Percentiles rank a stretch among this genome's conserved stretches.
These are phyloP conservation scores for Euphorbia pulcherrima DNA, from an alignment of 345 rosid species.

Conservation along the genomic window DNA sequence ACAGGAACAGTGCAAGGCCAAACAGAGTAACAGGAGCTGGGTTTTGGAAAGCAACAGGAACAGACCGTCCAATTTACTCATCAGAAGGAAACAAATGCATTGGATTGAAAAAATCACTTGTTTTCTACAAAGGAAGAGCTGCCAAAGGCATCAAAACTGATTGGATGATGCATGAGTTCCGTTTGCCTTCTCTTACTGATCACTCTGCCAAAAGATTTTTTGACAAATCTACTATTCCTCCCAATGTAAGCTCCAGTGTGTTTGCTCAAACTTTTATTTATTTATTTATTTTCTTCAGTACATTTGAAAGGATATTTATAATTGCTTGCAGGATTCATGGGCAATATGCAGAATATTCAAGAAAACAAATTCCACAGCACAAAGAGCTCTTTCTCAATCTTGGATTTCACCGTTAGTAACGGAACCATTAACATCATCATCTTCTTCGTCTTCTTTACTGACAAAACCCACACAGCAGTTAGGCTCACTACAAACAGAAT, in stretches of 20 bases:
- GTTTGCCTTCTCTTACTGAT: conserved; percentile 65
- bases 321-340: conserved; percentile 70
- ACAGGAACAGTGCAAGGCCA: conserved; percentile 84
- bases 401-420: conserved; percentile 30
- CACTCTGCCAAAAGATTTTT: conserved; percentile 47
- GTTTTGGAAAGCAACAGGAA: conserved; percentile 96
- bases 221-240: conserved; percentile 52
- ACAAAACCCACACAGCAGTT: conserved; percentile 24
- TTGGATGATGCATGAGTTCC: conserved; percentile 99
- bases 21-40: conserved; percentile 94
- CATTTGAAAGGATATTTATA: neutral
- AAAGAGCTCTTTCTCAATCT: conserved; percentile 57
- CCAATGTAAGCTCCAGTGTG: conserved; percentile 39
- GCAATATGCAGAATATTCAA: conserved; percentile 96
- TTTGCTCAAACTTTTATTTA: too few relatives aligned
- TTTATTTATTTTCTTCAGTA: too few relatives aligned
- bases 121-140: conserved; percentile 89
- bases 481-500: conserved; percentile 27
- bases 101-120: conserved; percentile 87
- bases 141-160: conserved; percentile 91
- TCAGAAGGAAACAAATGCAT: conserved; percentile 67
- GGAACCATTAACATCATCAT: conserved; percentile 14
- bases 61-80: conserved; percentile 88
- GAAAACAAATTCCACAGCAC: conserved; percentile 70
- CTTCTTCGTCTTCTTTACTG: conserved; percentile 20